A percentile compares a stretch with the other conserved stretches of the same genome.
phyloP scores from a whole-genome alignment of 2,329 filamentous ascomycete species.

The Penicillium concentricum region DNA sequence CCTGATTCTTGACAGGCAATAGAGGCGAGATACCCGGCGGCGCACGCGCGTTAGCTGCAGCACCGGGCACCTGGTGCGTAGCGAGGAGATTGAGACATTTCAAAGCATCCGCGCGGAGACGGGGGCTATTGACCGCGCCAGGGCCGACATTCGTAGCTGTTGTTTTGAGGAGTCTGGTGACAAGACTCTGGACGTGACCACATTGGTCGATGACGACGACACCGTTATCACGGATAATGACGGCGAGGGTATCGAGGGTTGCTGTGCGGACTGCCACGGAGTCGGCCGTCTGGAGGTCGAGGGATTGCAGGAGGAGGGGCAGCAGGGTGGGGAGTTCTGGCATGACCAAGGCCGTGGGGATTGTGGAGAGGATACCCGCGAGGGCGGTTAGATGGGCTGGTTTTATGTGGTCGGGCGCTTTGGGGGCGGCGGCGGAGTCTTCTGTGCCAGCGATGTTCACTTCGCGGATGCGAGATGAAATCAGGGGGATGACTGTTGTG shows the following conservation, averaged over 20 bases:
- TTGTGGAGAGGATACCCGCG: constrained; percentile 59
- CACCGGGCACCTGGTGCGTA: constrained; percentile 21
- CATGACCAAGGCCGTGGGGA: constrained; percentile 60
- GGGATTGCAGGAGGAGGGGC: constrained; percentile 61
- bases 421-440: constrained; percentile 25
- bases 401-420: constrained; percentile 45
- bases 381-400: constrained; percentile 63
- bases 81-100: constrained; percentile 42
- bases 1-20: constrained; percentile 56
- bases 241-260: constrained; percentile 58
- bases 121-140: constrained; percentile 23
- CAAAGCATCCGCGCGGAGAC: constrained; percentile 37
- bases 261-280: constrained; percentile 58
- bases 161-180: constrained; percentile 56
- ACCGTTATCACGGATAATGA: constrained; percentile 59
- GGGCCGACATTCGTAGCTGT: constrained; percentile 21
- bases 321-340: constrained; percentile 58
- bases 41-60: constrained; percentile 25
- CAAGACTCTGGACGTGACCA: constrained; percentile 58
- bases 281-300: constrained; percentile 53
- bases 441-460: constrained; percentile 38
- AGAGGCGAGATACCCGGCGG: constrained; percentile 45
- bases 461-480: constrained; percentile 53
- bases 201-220: constrained; percentile 49
- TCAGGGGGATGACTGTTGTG: constrained; percentile 56